Percentiles rank a stretch among this genome's conserved stretches.
phyloP scores from a whole-genome alignment of 768 basidiomycete species.

The Terana coerulea region DNA sequence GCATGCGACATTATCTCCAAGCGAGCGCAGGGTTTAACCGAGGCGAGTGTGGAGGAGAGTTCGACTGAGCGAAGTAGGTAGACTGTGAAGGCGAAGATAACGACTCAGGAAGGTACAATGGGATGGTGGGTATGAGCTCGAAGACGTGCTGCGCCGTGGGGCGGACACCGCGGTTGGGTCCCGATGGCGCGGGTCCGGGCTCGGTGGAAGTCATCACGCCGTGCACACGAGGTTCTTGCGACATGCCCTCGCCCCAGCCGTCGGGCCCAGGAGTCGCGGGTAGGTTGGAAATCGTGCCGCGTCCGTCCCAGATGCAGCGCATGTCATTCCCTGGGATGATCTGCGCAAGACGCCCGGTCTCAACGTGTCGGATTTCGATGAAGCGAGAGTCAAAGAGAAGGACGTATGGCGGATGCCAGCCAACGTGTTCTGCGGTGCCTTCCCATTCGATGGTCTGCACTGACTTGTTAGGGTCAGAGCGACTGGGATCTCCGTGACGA shows the following conservation, averaged over 20 bases:
- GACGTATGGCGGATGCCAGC: slow-evolving; percentile 86
- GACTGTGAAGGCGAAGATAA: slow-evolving; percentile 36
- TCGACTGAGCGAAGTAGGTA: slow-evolving; percentile 31
- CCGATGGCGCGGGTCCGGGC: slow-evolving; percentile 26
- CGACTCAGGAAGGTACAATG: slow-evolving; percentile 56
- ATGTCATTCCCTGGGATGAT: slow-evolving; percentile 81
- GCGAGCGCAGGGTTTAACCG: slow-evolving; percentile 27
- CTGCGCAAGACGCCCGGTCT: slow-evolving; percentile 52
- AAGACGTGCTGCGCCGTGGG: slow-evolving; percentile 70
- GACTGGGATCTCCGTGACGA: slow-evolving; percentile 65
- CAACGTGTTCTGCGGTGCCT: slow-evolving; percentile 83
- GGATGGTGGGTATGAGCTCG: slow-evolving; percentile 74
- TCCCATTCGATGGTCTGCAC: slow-evolving; percentile 90
- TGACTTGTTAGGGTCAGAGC: slow-evolving; percentile 50
- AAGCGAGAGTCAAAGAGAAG: slow-evolving; percentile 86
- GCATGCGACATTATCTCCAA: slow-evolving; percentile 15
- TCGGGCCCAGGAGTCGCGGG: slow-evolving; percentile 38
- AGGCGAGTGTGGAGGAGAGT: slow-evolving; percentile 36
- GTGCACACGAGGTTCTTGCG: slow-evolving; percentile 81
- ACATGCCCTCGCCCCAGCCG: slow-evolving; percentile 46
- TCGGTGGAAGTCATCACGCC: slow-evolving; percentile 72
- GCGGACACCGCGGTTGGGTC: slow-evolving; percentile 31
- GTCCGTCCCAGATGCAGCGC: slow-evolving; percentile 89
- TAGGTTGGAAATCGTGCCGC: slow-evolving; percentile 33
- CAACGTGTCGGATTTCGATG: slow-evolving; percentile 85